Percentiles rank a stretch among this genome's conserved stretches.
phyloP scores from a whole-genome alignment of 345 rosid genomes.

The Acer negundo region DNA sequence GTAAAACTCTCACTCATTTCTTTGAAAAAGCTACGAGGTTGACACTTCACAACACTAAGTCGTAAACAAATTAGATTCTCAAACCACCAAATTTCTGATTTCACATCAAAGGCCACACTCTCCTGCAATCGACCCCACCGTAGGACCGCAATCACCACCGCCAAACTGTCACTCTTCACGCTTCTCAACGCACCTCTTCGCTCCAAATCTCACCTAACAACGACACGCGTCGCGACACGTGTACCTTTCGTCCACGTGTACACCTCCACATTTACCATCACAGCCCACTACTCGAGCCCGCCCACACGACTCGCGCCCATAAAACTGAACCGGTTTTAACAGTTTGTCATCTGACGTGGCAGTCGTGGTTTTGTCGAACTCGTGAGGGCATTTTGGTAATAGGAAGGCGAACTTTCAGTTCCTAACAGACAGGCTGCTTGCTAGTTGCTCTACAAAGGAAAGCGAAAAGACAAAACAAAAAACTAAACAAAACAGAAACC shows the following conservation, averaged over 20 bases:
- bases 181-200: not conserved
- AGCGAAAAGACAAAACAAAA: conserved; percentile 9
- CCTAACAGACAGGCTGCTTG: conserved; percentile 78
- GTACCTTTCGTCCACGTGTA: not conserved
- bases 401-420: conserved; percentile 41
- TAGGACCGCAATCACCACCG: conserved; percentile 16
- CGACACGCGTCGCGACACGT: conserved; percentile 16
- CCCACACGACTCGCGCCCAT: conserved; percentile 18
- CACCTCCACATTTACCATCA: not conserved
- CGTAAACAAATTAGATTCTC: conserved; percentile 13
- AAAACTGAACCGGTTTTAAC: conserved; percentile 37
- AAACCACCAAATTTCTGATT: not conserved
- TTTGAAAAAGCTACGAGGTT: conserved; percentile 7
- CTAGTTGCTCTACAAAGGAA: conserved; percentile 26
- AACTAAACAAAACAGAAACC: conserved; percentile 3
- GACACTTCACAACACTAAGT: conserved; percentile 16
- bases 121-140: conserved; percentile 12
- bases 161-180: conserved; percentile 17
- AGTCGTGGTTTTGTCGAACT: conserved; percentile 23
- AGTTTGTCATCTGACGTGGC: conserved; percentile 29
- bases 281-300: not conserved
- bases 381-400: conserved; percentile 34
- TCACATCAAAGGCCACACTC: not conserved
- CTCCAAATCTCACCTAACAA: not conserved
- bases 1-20: not conserved